Base-by-base conservation (phyloP, 2,329 filamentous ascomycete genomes). In the Exophiala spinifera region DNA sequence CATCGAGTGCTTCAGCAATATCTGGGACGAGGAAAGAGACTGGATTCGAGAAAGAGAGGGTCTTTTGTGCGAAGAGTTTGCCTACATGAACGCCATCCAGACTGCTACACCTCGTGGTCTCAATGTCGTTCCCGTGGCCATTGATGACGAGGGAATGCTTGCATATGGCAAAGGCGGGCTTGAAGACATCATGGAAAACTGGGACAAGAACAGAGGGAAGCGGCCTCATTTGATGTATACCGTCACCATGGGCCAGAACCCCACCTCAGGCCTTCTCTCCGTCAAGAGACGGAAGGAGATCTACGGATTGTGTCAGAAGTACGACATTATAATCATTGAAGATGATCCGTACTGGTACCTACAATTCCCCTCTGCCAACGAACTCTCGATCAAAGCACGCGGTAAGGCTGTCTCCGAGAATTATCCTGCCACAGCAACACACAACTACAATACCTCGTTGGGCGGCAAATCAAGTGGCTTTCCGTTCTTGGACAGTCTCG, bases 281-380 rank as follows among this genome's bases (percentile, higher is more conserved):
- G 69, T 94, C 8, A 74, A 86, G 64, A 84, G 92, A 37, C 82
- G 89, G 51, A 87, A 82, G 64, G 84, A 91, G 48, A 80, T 96
- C 23, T 96, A 96, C 67, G 82, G 79, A 15, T 69, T 96, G 13
- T 94, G 88, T 72, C 84, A 84, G 68, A 82, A 86, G 67, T 95
- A 89, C 73, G 91, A 96, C 70, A 81, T 96, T 59, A 82, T 96
- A 65, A 96, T 96, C 61, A 75, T 95, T 58, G 92, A 97, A 71
- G 92, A 97, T 65, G 91, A 96, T 59, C 92, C 92, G 4, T 96
- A 96, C 75, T 96, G 90, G 89, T 92, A 94, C 70, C 78, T 97
- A 7, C 92, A 96, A 69, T 96, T 83, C 70, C 89, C 90, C 0
- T 88, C 88, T 0, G 85, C 88, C 0, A 80, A 75, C 31, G 62